Conservation (phyloP, 768 basidiomycete genomes). For the Clavulina sp. region DNA sequence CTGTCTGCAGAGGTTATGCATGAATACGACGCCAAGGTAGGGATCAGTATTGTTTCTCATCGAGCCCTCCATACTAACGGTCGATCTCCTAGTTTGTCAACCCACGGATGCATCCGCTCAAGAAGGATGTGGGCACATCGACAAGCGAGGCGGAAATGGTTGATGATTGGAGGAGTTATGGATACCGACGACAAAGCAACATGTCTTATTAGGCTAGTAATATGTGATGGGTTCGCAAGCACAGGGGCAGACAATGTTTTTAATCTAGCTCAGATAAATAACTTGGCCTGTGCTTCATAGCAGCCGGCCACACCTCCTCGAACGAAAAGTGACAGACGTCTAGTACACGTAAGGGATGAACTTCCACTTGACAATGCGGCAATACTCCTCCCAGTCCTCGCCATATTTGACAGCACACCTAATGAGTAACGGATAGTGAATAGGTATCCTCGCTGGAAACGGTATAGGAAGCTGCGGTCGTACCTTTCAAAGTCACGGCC, state of each 20-base stretch:
- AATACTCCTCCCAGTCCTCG: slow-evolving; percentile 88
- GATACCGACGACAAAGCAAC: too few species aligned
- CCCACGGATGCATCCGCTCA: slow-evolving; percentile 60
- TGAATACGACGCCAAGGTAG: slow-evolving; percentile 66
- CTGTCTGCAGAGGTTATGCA: slow-evolving; percentile 66
- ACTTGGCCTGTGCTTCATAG: too few species aligned
- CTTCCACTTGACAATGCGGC: slow-evolving; percentile 71
- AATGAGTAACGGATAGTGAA: background rate
- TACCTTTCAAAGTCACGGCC: slow-evolving; percentile 88
- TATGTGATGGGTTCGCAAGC: too few species aligned
- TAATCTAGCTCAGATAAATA: too few species aligned
- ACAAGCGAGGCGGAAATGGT: slow-evolving; percentile 71
- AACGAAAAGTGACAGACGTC: too few species aligned
- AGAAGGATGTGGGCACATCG: slow-evolving; percentile 67
- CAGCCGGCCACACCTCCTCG: too few species aligned
- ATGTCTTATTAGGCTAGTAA: too few species aligned
- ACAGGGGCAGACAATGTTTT: too few species aligned
- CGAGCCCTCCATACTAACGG: background rate
- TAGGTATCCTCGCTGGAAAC: background rate
- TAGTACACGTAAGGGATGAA: slow-evolving; percentile 80
- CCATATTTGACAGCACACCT: slow-evolving; percentile 82
- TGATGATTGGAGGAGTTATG: background rate
- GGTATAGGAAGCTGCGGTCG: slow-evolving; percentile 13
- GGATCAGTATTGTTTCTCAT: background rate
- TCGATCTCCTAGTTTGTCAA: slow-evolving; percentile 49